Percentiles rank a stretch among this genome's conserved stretches.
phyloP scores from a whole-genome alignment of 192 early-diverging fungal genomes.

The Coemansia sp. region DNA sequence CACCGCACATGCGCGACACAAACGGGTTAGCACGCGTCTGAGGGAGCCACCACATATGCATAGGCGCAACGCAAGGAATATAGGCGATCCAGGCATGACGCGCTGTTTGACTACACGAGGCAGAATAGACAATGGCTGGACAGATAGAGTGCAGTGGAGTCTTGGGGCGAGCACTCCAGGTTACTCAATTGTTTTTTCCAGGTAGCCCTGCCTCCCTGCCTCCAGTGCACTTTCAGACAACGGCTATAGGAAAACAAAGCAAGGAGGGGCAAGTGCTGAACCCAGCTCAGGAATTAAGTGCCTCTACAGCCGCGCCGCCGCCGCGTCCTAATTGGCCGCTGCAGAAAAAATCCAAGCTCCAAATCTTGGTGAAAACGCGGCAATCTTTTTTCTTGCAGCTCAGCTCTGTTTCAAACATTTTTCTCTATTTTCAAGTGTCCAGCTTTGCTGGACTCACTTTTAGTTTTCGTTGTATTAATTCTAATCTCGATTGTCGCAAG shows the following conservation, averaged over 20 bases:
- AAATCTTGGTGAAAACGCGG: neutral
- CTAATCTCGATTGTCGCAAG: neutral
- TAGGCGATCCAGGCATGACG: constrained; percentile 1
- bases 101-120: neutral
- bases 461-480: neutral
- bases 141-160: neutral
- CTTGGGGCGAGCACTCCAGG: neutral
- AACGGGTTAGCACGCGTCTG: neutral
- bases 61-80: constrained; percentile 4
- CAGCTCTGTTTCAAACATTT: neutral
- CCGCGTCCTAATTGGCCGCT: neutral
- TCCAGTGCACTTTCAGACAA: neutral
- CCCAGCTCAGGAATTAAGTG: neutral
- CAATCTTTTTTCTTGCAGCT: neutral
- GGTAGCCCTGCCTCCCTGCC: neutral
- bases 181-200: neutral
- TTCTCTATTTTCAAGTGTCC: neutral
- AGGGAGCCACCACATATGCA: neutral
- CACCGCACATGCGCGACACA: neutral
- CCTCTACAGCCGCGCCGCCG: neutral
- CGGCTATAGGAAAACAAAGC: neutral
- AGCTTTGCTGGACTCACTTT: constrained; percentile 5
- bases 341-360: neutral
- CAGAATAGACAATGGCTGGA: neutral
- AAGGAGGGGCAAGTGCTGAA: neutral